A percentile compares a stretch with the other conserved stretches of the same genome.
Evolutionary conservation across 306 rosid genomes (phyloP).

Genomic region (Hippophae gyantsensis): DNA sequence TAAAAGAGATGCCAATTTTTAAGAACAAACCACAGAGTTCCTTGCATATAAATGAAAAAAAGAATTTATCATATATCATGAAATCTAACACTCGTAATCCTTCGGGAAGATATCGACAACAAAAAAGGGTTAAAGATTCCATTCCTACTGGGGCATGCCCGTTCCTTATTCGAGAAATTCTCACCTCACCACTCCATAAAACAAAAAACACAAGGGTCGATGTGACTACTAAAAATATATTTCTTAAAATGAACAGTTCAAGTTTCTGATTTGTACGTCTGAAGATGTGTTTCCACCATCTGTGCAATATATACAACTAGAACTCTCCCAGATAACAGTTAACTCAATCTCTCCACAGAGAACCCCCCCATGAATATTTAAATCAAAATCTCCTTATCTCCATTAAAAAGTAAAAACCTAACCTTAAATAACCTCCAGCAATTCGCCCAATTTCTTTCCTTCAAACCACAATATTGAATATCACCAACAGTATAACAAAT

Average conservation of each 20-base stretch:
- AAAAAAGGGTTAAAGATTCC: no score
- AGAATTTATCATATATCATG: no score
- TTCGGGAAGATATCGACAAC: no score
- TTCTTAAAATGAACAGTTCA: no score
- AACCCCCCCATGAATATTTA: conserved; percentile 26
- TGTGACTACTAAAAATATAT: no score
- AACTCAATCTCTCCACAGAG: conserved; percentile 23
- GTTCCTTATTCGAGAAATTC: no score
- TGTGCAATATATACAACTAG: conserved; percentile 10
- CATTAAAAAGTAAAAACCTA: conserved; percentile 28
- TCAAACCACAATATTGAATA: conserved; percentile 20
- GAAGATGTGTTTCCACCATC: conserved; percentile 24
- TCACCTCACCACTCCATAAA: background rate
- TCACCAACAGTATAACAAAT: conserved; percentile 14
- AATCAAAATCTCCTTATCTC: conserved; percentile 24
- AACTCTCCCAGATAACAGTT: conserved; percentile 23
- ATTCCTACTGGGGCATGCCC: no score
- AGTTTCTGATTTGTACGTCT: conserved; percentile 14
- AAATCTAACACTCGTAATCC: no score
- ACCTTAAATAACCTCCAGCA: conserved; percentile 26
- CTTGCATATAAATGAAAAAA: no score
- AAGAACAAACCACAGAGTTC: no score
- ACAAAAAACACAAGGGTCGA: background rate
- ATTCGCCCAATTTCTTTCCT: conserved; percentile 26
- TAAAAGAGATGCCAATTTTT: no score